phyloP scores from a whole-genome alignment of 805 yeast species.

The Starmerella tilneyi region DNA sequence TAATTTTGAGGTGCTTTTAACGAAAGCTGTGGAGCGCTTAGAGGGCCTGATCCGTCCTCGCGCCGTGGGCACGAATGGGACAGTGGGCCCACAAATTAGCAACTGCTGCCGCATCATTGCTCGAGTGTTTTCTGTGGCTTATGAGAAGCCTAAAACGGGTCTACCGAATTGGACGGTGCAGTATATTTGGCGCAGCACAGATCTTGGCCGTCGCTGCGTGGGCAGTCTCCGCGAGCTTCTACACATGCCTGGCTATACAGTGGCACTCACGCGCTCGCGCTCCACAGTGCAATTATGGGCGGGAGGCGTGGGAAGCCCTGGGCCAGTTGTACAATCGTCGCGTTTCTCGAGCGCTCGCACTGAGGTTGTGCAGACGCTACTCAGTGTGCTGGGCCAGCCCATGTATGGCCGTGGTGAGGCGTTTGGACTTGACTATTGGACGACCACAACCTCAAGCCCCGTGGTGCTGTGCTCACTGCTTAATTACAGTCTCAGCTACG shows the following conservation, averaged over 20 bases:
- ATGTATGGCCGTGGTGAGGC: conserved; percentile 36
- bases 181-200: conserved; percentile 27
- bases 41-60: conserved; percentile 26
- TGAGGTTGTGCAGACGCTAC: conserved; percentile 53
- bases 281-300: conserved; percentile 49
- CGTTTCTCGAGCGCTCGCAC: conserved; percentile 48
- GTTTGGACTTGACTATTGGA: conserved; percentile 52
- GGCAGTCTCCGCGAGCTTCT: conserved; percentile 38
- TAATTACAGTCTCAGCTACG: conserved; percentile 41
- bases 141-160: conserved; percentile 37
- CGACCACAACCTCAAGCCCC: conserved; percentile 43
- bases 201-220: conserved; percentile 29
- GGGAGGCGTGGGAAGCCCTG: conserved; percentile 55
- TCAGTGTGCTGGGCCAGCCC: conserved; percentile 51
- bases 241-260: conserved; percentile 49
- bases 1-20: conserved; percentile 48
- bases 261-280: conserved; percentile 26
- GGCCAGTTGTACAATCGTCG: conserved; percentile 30
- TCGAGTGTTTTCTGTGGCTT: conserved; percentile 54
- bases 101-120: conserved; percentile 58
- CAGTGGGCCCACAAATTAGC: conserved; percentile 36
- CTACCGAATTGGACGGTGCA: conserved; percentile 21
- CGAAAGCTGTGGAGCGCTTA: conserved; percentile 34
- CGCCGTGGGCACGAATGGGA: conserved; percentile 25
- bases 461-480: conserved; percentile 55